Conservation (phyloP, 2,329 filamentous ascomycete genomes). For the Botryosphaeria dothidea region DNA sequence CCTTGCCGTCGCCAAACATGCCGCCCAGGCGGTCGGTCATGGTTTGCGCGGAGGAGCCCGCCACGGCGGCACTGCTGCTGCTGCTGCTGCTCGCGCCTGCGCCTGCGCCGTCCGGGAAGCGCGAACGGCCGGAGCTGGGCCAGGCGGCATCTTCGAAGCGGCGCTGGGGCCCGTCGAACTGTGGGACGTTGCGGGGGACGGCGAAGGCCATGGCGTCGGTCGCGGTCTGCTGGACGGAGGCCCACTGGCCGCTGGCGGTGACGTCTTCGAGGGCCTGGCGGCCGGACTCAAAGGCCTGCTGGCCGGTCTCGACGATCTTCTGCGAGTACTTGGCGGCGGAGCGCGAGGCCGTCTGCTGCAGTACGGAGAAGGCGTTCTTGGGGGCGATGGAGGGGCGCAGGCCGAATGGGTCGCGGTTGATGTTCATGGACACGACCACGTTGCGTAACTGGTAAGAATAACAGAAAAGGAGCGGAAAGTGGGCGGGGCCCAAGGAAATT, state of each 20-base stretch:
- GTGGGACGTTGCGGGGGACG: slow-evolving; percentile 44
- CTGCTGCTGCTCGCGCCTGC: neutral
- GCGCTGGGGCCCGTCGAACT: slow-evolving; percentile 43
- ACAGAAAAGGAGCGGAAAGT: slow-evolving; percentile 7
- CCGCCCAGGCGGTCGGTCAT: slow-evolving; percentile 64
- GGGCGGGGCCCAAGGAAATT: slow-evolving; percentile 3
- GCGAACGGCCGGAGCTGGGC: slow-evolving; percentile 31
- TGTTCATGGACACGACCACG: slow-evolving; percentile 9
- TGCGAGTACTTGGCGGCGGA: slow-evolving; percentile 26
- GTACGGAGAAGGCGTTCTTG: slow-evolving; percentile 30
- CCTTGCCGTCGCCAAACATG: slow-evolving; percentile 62
- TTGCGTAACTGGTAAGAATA: neutral
- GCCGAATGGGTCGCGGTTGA: slow-evolving; percentile 48
- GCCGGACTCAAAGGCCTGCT: slow-evolving; percentile 35
- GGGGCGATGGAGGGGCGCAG: slow-evolving; percentile 37
- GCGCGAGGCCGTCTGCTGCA: slow-evolving; percentile 34
- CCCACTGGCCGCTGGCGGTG: slow-evolving; percentile 22
- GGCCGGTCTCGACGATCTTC: slow-evolving; percentile 30
- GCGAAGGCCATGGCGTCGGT: slow-evolving; percentile 43
- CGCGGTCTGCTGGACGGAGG: slow-evolving; percentile 23
- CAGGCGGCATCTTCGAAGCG: slow-evolving; percentile 43
- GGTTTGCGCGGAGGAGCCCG: slow-evolving; percentile 32
- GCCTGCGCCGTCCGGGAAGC: slow-evolving; percentile 17
- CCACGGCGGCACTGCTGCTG: slow-evolving; percentile 27
- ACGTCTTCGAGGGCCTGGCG: slow-evolving; percentile 35